A percentile compares a stretch with the other conserved stretches of the same genome.
These are phyloP conservation scores for Cladosporium sp. DNA, from an alignment of 2,329 filamentous ascomycete genomes.

Conservation along the genomic window DNA sequence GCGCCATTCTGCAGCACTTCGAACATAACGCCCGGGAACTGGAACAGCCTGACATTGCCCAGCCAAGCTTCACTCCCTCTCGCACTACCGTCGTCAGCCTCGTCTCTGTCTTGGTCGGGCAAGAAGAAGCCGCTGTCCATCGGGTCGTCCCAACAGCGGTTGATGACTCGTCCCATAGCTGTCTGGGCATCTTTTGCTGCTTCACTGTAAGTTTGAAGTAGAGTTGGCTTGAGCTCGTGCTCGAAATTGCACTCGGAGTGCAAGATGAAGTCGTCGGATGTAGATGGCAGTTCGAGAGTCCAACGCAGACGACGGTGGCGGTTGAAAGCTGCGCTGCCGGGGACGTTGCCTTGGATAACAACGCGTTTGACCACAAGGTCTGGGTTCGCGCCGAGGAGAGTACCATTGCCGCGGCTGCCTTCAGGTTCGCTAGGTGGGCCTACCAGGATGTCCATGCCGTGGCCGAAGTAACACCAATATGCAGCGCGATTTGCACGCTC, in stretches of 20 bases:
- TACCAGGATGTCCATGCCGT: slow-evolving; percentile 92
- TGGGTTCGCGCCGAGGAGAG: slow-evolving; percentile 24
- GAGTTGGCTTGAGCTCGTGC: slow-evolving; percentile 61
- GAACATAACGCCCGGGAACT: slow-evolving; percentile 91
- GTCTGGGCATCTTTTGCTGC: slow-evolving; percentile 49
- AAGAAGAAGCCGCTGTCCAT: slow-evolving; percentile 37
- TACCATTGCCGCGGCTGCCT: slow-evolving; percentile 22
- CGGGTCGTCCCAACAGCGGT: slow-evolving; percentile 37
- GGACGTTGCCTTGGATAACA: slow-evolving; percentile 91
- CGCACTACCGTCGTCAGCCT: slow-evolving; percentile 43
- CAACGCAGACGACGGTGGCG: slow-evolving; percentile 86
- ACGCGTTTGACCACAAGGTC: slow-evolving; percentile 85
- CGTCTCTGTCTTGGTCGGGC: slow-evolving; percentile 33
- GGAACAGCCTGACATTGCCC: slow-evolving; percentile 81
- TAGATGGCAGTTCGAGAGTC: slow-evolving; percentile 57
- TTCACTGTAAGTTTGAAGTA: slow-evolving; percentile 48
- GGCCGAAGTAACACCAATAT: slow-evolving; percentile 97
- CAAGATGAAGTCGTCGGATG: slow-evolving; percentile 47
- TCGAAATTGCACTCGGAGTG: slow-evolving; percentile 76
- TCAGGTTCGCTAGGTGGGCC: slow-evolving; percentile 63
- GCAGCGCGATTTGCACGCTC: slow-evolving; percentile 60
- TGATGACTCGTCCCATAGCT: slow-evolving; percentile 47
- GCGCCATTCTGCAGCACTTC: slow-evolving; percentile 92
- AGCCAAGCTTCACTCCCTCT: slow-evolving; percentile 50
- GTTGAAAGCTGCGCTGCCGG: slow-evolving; percentile 96